phyloP scores from a whole-genome alignment of 495 filamentous ascomycete genomes.

The Aspergillus homomorphus region DNA sequence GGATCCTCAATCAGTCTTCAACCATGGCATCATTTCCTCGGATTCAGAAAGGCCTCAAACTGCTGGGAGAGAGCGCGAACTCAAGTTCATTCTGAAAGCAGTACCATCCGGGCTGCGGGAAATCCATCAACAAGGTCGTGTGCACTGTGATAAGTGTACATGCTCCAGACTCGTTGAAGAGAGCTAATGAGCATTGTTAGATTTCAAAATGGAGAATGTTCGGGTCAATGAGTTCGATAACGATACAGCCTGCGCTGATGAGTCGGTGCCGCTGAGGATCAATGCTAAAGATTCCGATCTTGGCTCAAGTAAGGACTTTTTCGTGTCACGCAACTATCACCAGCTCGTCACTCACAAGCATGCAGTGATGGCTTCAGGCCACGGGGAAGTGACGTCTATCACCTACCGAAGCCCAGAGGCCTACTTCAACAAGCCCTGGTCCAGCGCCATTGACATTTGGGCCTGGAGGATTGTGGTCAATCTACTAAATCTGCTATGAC shows the following conservation, averaged over 20 bases:
- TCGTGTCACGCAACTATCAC: neutral
- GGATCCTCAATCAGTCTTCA: too few species aligned
- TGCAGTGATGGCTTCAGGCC: neutral
- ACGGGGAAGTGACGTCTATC: neutral
- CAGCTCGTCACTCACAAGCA: neutral
- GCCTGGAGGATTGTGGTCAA: neutral
- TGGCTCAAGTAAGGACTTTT: neutral
- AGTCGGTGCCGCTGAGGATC: neutral
- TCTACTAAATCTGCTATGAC: neutral
- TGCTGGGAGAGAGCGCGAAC: neutral
- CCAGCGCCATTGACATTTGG: neutral
- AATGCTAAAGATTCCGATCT: neutral
- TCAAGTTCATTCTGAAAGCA: neutral
- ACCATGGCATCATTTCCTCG: too few species aligned
- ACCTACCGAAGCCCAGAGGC: neutral
- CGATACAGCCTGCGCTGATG: neutral
- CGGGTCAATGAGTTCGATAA: neutral
- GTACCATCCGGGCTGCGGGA: neutral
- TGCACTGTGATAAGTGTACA: neutral
- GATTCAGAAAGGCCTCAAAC: neutral
- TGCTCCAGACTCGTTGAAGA: neutral
- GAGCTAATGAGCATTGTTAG: neutral
- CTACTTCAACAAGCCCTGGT: neutral
- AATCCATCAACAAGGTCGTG: neutral
- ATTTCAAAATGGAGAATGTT: neutral